Conservation (phyloP, 805 yeast genomes). For the Saccharomycopsis olivae region DNA sequence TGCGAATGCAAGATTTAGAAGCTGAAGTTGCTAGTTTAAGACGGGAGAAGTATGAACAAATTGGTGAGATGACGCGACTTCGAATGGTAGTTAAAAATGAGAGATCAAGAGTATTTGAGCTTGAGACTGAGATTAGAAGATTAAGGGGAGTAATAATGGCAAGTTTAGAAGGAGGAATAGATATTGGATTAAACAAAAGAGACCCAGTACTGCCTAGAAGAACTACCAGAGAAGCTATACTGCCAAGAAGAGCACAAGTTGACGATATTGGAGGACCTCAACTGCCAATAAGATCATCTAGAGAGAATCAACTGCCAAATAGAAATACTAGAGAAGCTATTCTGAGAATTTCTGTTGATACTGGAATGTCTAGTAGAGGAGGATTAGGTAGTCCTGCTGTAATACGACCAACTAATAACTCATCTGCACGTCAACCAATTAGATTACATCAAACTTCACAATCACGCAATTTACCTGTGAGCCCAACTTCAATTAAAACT, state of each 20-base stretch:
- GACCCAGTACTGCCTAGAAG: too few species aligned
- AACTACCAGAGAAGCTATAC: constrained; percentile 5
- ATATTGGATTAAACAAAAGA: constrained; percentile 2
- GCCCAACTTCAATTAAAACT: background rate
- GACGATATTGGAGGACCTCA: background rate
- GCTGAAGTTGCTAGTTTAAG: too few species aligned
- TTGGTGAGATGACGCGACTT: too few species aligned
- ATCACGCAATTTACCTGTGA: background rate
- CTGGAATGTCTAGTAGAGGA: constrained; percentile 6
- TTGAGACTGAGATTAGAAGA: constrained; percentile 1
- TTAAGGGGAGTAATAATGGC: constrained; percentile 11
- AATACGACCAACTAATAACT: constrained; percentile 1
- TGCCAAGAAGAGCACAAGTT: background rate
- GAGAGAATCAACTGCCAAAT: constrained; percentile 11
- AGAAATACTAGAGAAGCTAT: constrained; percentile 12
- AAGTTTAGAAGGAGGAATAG: constrained; percentile 13
- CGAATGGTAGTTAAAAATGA: too few species aligned
- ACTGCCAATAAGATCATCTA: constrained; percentile 7
- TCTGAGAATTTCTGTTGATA: too few species aligned
- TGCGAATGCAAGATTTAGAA: too few species aligned
- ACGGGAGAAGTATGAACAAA: too few species aligned
- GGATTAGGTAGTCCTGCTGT: constrained; percentile 6
- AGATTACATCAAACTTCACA: background rate
- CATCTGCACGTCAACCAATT: background rate
- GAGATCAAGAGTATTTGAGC: background rate